Percentiles rank a stretch among this genome's conserved stretches.
These are phyloP conservation scores for Alternaria longipes DNA, from an alignment of 2,329 filamentous ascomycete genomes.

Conservation along the genomic window DNA sequence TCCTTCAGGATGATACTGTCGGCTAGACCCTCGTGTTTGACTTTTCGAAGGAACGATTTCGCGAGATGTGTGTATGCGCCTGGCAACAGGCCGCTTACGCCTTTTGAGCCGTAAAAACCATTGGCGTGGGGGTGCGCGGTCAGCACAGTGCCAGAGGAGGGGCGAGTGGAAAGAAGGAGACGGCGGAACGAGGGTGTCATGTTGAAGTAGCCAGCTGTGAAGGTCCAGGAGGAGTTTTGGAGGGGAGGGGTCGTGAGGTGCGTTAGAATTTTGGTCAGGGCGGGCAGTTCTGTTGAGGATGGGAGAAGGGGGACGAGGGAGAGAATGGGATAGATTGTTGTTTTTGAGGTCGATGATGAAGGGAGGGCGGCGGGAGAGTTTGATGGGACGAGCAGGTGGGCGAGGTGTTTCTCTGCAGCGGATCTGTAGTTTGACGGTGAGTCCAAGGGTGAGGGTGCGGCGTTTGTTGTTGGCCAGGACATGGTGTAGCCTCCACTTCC, in stretches of 20 bases:
- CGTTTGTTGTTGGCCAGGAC: constrained; percentile 79
- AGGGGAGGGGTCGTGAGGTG: constrained; percentile 73
- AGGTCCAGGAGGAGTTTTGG: constrained; percentile 82
- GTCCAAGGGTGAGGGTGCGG: constrained; percentile 76
- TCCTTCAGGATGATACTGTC: constrained; percentile 78
- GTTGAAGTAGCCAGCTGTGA: constrained; percentile 99
- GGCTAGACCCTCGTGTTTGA: constrained; percentile 62
- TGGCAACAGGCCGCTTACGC: constrained; percentile 88
- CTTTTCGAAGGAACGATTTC: constrained; percentile 76
- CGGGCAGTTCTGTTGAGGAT: constrained; percentile 87
- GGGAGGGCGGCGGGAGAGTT: constrained; percentile 49
- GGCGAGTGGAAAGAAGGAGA: constrained; percentile 78
- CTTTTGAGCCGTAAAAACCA: constrained; percentile 89
- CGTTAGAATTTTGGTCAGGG: constrained; percentile 77
- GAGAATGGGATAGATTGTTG: constrained; percentile 81
- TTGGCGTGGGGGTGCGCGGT: constrained; percentile 94
- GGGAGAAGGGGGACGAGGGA: constrained; percentile 90
- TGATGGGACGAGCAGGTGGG: constrained; percentile 69
- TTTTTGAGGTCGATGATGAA: constrained; percentile 28
- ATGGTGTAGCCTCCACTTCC: constrained; percentile 62
- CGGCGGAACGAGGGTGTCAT: constrained; percentile 85
- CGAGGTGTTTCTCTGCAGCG: constrained; percentile 72
- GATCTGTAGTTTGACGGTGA: constrained; percentile 74
- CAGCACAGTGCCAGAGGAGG: constrained; percentile 78
- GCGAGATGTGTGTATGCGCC: constrained; percentile 92